Base-by-base conservation (phyloP, 176 grass and related monocot genomes). In the Sorghum bicolor region DNA sequence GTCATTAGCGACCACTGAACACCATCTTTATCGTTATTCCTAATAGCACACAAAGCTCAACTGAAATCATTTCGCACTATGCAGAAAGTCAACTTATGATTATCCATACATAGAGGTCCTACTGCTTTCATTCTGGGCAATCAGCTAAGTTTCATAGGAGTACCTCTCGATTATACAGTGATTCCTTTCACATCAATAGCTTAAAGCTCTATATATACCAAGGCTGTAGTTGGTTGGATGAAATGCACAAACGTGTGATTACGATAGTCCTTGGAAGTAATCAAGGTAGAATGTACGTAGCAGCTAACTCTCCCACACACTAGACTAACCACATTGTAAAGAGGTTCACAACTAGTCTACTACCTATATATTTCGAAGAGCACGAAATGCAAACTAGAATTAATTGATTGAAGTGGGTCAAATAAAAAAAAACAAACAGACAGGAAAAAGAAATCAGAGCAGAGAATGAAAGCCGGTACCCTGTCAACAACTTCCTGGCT, bases 401-500 rank as follows among this genome's bases (percentile, higher is more conserved):
- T 20, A 32, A 76, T 52, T 47, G 10, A 41, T 13, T 19, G 14
- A 81, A 41, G 25, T 19, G 47, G 13, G 40, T 57, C 0, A 52
- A 20, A 52, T 7, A 39, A 25, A 31, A 37, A 4, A 44, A 62
- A 20, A 4, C 33, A 67, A 91, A 72, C 41, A 64, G 4, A 66
- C 64, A 47, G 34, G 6, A 37, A 69, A 8, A 19, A 6, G 47
- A 64, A 71, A 77, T 44, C 22, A 80, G 38, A 28, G 20, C 7
- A 67, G 9, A 67, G 48, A 67, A 47, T 62, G 62, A 75, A 74
- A 80, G 9, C 33, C 28, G 63, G 61, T 82, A 99, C 96, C 93
- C 95, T 99, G 44, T 99, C 91, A 65, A 99, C 86, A 64, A 96
- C 93, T 77, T 88, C 83, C 83, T 99, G 93, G 78, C 86, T 99